Percentiles rank a stretch among this genome's conserved stretches.
These are phyloP conservation scores for Aureobasidium sp. DNA, from an alignment of 2,329 filamentous ascomycete genomes.

Conservation along the genomic window DNA sequence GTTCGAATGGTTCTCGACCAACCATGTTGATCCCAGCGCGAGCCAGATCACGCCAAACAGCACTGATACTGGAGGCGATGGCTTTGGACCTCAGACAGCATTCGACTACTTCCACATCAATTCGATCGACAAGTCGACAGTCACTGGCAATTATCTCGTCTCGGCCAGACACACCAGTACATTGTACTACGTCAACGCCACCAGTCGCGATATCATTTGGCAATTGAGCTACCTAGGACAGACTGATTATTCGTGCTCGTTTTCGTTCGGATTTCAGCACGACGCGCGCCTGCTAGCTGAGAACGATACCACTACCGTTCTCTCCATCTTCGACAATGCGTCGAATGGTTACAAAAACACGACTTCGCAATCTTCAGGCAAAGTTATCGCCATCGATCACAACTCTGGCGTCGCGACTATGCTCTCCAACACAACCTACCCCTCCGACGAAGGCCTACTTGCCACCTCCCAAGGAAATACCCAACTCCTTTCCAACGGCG, in stretches of 20 bases:
- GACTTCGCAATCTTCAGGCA: conserved; percentile 17
- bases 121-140: conserved; percentile 39
- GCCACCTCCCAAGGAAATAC: conserved; percentile 42
- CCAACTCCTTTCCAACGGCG: conserved; percentile 43
- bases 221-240: conserved; percentile 26
- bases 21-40: conserved; percentile 41
- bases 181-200: conserved; percentile 38
- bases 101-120: conserved; percentile 50
- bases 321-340: conserved; percentile 46
- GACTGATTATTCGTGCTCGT: conserved; percentile 14
- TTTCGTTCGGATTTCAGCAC: conserved; percentile 39
- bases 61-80: conserved; percentile 30
- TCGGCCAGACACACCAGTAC: conserved; percentile 42
- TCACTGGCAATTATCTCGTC: conserved; percentile 43
- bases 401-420: conserved; percentile 15
- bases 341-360: conserved; percentile 23
- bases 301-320: conserved; percentile 34
- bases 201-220: conserved; percentile 42
- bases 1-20: conserved; percentile 49
- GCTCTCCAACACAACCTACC: conserved; percentile 15
- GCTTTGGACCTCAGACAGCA: conserved; percentile 32
- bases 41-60: conserved; percentile 28
- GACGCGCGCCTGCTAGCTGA: conserved; percentile 36
- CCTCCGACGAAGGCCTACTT: conserved; percentile 24
- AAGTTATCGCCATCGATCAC: conserved; percentile 19